phyloP scores from a whole-genome alignment of 176 grass and related monocot genomes.

The Musa acuminata region DNA sequence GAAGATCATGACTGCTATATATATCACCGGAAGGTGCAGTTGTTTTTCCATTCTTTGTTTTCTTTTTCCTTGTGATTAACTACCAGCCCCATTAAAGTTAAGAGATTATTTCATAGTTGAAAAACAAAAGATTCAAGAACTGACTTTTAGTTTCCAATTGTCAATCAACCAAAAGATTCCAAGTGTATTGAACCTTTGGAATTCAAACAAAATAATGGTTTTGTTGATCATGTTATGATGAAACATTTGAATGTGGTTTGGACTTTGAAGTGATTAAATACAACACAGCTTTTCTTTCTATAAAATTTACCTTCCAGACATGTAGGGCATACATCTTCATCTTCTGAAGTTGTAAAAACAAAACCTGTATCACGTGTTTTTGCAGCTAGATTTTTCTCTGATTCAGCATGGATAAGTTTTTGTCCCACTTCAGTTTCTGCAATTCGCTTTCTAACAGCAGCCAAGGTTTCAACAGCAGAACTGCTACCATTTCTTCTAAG shows the following conservation, averaged over 20 bases:
- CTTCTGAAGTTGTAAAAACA: constrained; percentile 40
- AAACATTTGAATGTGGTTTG: background rate
- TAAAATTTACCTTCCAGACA: constrained; percentile 77
- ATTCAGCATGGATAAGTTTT: constrained; percentile 40
- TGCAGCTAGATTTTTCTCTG: constrained; percentile 27
- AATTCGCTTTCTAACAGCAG: constrained; percentile 27
- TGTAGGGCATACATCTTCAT: constrained; percentile 94
- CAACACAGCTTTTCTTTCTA: background rate
- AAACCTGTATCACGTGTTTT: constrained; percentile 27
- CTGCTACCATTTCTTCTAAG: constrained; percentile 35
- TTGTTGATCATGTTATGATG: background rate
- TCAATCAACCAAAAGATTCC: background rate
- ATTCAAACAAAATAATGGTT: too few species aligned
- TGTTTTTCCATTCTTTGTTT: too few species aligned
- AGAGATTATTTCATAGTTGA: background rate
- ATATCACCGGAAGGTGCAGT: too few species aligned
- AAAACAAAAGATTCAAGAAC: background rate
- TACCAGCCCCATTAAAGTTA: too few species aligned
- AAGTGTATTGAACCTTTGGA: too few species aligned
- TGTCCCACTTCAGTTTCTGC: constrained; percentile 55
- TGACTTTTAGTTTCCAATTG: background rate
- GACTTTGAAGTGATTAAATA: background rate
- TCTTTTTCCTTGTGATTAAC: too few species aligned
- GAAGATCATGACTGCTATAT: too few species aligned
- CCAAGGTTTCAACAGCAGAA: constrained; percentile 9